These are phyloP conservation scores for Tagetes erecta DNA, from an alignment of 129 eudicot species.

Conservation along the genomic window DNA sequence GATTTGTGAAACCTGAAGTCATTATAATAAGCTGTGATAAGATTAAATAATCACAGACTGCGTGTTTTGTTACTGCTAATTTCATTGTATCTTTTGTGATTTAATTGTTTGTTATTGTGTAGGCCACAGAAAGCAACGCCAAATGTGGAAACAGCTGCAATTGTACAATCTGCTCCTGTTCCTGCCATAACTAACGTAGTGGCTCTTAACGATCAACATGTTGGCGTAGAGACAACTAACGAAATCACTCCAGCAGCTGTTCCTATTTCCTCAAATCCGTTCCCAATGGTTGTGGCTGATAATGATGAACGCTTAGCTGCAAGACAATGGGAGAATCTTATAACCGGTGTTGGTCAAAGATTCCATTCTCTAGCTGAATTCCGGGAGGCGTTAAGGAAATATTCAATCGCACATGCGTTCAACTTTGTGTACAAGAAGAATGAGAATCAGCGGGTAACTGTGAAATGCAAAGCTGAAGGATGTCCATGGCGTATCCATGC, in stretches of 20 bases:
- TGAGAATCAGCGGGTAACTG: constrained; percentile 54
- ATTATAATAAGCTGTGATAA: not conserved
- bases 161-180: constrained; percentile 15
- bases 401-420: constrained; percentile 51
- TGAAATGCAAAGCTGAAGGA: constrained; percentile 49
- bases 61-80: not conserved
- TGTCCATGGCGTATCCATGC: constrained; percentile 59
- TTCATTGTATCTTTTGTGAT: not conserved
- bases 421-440: constrained; percentile 52
- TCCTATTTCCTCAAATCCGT: constrained; percentile 39
- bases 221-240: constrained; percentile 29
- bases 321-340: constrained; percentile 46
- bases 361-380: constrained; percentile 45
- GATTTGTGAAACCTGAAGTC: not conserved
- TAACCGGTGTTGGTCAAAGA: constrained; percentile 52
- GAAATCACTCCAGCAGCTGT: constrained; percentile 27
- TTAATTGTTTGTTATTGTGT: constrained; percentile 20
- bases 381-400: constrained; percentile 50
- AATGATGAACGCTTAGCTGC: constrained; percentile 40
- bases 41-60: not conserved
- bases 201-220: constrained; percentile 25
- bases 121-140: constrained; percentile 41
- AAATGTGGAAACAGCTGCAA: constrained; percentile 27
- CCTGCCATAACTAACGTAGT: constrained; percentile 8
- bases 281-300: constrained; percentile 23